Evolutionary conservation across 2,329 filamentous ascomycete genomes (phyloP).

Genomic region (Curvularia sp.): DNA sequence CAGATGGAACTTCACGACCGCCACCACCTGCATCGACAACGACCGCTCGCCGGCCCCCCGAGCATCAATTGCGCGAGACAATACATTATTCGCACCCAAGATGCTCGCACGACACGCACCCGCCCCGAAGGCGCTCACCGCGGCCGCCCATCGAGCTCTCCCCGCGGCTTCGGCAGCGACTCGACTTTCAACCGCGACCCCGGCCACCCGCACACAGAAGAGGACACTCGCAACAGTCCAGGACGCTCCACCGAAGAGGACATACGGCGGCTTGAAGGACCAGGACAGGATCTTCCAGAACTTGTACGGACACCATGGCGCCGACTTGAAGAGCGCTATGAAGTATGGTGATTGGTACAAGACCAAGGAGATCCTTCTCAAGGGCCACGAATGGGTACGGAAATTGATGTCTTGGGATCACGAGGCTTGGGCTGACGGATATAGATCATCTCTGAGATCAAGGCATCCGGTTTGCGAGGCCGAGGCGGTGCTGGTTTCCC

Average conservation of each 20-base stretch:
- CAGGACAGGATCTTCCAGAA: constrained; percentile 99
- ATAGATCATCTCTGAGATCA: constrained; percentile 94
- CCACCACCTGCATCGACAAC: constrained; percentile 41
- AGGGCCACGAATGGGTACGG: constrained; percentile 90
- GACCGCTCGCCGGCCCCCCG: constrained; percentile 34
- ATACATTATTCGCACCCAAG: constrained; percentile 33
- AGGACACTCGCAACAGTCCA: constrained; percentile 72
- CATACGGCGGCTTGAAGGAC: constrained; percentile 87
- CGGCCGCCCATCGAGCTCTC: constrained; percentile 51
- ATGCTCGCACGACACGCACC: constrained; percentile 54
- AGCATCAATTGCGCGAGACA: constrained; percentile 50
- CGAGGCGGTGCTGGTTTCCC: constrained; percentile 98
- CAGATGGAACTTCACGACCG: constrained; percentile 37
- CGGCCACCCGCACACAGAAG: constrained; percentile 56
- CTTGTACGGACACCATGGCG: constrained; percentile 89
- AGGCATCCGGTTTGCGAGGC: constrained; percentile 92
- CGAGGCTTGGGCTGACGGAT: constrained; percentile 27
- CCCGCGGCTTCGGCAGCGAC: constrained; percentile 50
- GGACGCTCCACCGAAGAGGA: constrained; percentile 63
- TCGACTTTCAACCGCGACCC: constrained; percentile 52
- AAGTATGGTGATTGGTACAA: constrained; percentile 99
- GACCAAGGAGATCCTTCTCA: constrained; percentile 96
- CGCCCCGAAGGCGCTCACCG: constrained; percentile 49
- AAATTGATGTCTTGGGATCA: constrained; percentile 12
- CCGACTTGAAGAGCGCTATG: constrained; percentile 91